Percentiles rank a stretch among this genome's conserved stretches.
These are phyloP conservation scores for Pterocarpus santalinus DNA, from an alignment of 306 rosid genomes.

Conservation along the genomic window DNA sequence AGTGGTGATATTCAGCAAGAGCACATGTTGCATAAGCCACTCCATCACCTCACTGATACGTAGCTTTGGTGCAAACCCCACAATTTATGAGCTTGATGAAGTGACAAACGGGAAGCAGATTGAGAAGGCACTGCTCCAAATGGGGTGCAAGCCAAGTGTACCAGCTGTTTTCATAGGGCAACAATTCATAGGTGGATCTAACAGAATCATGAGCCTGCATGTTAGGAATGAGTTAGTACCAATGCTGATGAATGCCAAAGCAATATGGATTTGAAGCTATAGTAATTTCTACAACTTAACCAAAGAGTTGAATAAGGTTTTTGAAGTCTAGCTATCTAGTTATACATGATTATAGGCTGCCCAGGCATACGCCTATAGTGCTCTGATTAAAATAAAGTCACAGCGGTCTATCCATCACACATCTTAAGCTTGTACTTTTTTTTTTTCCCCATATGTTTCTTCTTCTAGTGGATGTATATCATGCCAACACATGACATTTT, in stretches of 20 bases:
- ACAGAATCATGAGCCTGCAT: constrained; percentile 69
- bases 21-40: constrained; percentile 69
- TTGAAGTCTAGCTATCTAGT: background rate
- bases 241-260: constrained; percentile 66
- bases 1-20: constrained; percentile 90
- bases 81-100: constrained; percentile 79
- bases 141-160: constrained; percentile 74
- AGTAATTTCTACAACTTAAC: background rate
- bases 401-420: background rate
- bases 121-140: constrained; percentile 65
- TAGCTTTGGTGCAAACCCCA: constrained; percentile 73
- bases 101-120: constrained; percentile 65
- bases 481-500: background rate
- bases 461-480: constrained; percentile 32
- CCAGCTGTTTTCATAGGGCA: constrained; percentile 83
- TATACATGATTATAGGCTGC: background rate
- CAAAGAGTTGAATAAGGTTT: constrained; percentile 33
- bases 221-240: constrained; percentile 67
- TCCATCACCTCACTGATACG: constrained; percentile 69
- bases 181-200: constrained; percentile 69
- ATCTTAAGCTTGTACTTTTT: background rate
- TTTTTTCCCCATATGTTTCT: constrained; percentile 1
- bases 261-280: constrained; percentile 70
- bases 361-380: background rate
- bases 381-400: constrained; percentile 14